Evolutionary conservation across 2,329 filamentous ascomycete genomes (phyloP).

Genomic region (Pseudogymnoascus destructans): DNA sequence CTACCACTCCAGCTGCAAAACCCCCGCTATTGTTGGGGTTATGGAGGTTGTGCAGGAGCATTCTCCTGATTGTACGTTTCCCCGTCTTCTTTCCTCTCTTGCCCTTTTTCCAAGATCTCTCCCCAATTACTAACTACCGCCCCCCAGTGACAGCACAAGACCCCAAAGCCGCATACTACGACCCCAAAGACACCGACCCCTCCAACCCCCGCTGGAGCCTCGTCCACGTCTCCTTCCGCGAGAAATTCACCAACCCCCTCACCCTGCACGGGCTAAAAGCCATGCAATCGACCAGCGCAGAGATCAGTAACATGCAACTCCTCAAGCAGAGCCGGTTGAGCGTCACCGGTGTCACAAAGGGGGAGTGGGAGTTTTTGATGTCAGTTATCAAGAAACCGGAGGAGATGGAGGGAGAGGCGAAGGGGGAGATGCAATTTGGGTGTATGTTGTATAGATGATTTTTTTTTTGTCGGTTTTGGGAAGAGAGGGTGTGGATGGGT

Average conservation of each 20-base stretch:
- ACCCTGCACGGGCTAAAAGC: conserved; percentile 57
- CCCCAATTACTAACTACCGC: neutral
- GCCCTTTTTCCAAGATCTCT: no score
- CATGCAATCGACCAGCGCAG: conserved; percentile 28
- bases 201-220: conserved; percentile 71
- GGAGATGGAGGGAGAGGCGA: conserved; percentile 23
- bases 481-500: no score
- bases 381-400: conserved; percentile 35
- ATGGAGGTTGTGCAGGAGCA: conserved; percentile 85
- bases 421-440: neutral
- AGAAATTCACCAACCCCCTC: conserved; percentile 64
- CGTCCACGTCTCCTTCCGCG: conserved; percentile 76
- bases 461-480: neutral
- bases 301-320: conserved; percentile 66
- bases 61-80: conserved; percentile 62
- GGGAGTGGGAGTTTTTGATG: conserved; percentile 54
- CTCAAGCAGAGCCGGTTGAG: conserved; percentile 72
- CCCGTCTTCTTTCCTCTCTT: no score
- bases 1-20: conserved; percentile 89
- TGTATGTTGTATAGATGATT: neutral
- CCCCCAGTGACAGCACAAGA: conserved; percentile 55
- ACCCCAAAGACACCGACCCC: conserved; percentile 52
- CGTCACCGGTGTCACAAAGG: conserved; percentile 53
- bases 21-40: conserved; percentile 72
- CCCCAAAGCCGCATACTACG: conserved; percentile 65